A percentile compares a stretch with the other conserved stretches of the same genome.
Conservation (phyloP, 805 yeast genomes). For the Candida orba region DNA sequence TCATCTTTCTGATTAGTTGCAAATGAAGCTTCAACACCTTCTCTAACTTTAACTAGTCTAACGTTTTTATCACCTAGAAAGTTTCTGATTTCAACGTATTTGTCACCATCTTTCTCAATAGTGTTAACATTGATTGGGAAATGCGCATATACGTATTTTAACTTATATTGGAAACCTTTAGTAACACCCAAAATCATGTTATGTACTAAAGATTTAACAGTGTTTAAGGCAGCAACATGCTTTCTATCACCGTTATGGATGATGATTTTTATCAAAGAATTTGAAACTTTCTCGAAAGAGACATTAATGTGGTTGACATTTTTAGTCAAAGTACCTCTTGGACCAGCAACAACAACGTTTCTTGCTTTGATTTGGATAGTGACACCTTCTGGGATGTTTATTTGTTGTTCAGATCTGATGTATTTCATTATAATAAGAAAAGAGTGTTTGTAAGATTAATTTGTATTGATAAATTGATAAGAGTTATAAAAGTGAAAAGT, state of each 20-base stretch:
- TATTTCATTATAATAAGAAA: conserved; percentile 46
- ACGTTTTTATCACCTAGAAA: conserved; percentile 99
- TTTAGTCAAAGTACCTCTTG: conserved; percentile 92
- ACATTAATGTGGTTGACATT: conserved; percentile 92
- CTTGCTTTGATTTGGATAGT: conserved; percentile 88
- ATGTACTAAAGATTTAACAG: conserved; percentile 90
- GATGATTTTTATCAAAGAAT: conserved; percentile 72
- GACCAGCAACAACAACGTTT: conserved; percentile 84
- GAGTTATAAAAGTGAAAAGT: not conserved
- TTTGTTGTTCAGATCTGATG: conserved; percentile 79
- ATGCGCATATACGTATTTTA: conserved; percentile 99
- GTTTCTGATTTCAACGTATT: conserved; percentile 93
- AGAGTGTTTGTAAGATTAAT: not conserved
- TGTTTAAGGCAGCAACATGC: conserved; percentile 99
- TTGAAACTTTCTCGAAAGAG: conserved; percentile 73
- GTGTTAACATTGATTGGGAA: conserved; percentile 99
- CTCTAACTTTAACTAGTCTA: conserved; percentile 77
- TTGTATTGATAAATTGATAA: no score
- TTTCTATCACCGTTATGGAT: conserved; percentile 99
- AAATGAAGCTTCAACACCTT: conserved; percentile 82
- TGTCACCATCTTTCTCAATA: conserved; percentile 65
- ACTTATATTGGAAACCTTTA: conserved; percentile 98
- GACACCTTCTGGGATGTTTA: conserved; percentile 89
- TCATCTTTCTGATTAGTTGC: conserved; percentile 90
- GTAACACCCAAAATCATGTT: conserved; percentile 98